A percentile compares a stretch with the other conserved stretches of the same genome.
These are phyloP conservation scores for Oropetium thomaeum DNA, from an alignment of 176 grass and related monocot species.

Conservation along the genomic window DNA sequence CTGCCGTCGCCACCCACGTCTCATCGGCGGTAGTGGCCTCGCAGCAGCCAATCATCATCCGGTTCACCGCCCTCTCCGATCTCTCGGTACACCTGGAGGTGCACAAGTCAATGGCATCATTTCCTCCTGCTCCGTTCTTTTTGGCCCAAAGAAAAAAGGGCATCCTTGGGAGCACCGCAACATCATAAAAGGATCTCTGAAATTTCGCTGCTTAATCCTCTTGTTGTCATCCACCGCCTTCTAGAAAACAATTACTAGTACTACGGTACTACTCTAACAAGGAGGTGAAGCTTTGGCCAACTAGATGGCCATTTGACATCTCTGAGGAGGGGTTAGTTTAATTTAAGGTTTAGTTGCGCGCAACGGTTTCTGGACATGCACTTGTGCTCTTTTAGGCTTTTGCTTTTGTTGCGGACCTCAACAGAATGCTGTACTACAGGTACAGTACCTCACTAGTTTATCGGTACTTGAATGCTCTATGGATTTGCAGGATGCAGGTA, in stretches of 20 bases:
- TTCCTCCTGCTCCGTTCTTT: not conserved
- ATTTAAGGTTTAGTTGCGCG: not conserved
- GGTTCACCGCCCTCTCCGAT: not conserved
- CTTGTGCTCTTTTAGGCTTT: not conserved
- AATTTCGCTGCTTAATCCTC: constrained; percentile 9
- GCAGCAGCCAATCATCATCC: constrained; percentile 49
- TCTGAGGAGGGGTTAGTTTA: not conserved
- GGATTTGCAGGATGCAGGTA: not conserved
- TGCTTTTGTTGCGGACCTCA: not conserved
- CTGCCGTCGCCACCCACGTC: constrained; percentile 3
- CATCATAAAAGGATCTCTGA: not conserved
- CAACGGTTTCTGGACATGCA: not conserved
- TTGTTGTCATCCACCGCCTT: not conserved
- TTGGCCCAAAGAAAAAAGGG: not conserved
- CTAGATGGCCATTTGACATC: not conserved
- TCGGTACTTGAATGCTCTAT: not conserved
- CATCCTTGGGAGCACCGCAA: not conserved
- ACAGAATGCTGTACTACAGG: not conserved
- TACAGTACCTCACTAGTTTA: not conserved
- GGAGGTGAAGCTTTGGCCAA: not conserved
- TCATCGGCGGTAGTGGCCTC: not conserved
- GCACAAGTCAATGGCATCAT: constrained; percentile 57
- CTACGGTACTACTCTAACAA: not conserved
- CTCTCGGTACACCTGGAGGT: not conserved
- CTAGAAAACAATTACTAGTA: not conserved